Evolutionary conservation across 352 stramenopile genomes (phyloP), one percentile per base, ranked within the genome.

Genomic region (Vaucheria bursata): DNA sequence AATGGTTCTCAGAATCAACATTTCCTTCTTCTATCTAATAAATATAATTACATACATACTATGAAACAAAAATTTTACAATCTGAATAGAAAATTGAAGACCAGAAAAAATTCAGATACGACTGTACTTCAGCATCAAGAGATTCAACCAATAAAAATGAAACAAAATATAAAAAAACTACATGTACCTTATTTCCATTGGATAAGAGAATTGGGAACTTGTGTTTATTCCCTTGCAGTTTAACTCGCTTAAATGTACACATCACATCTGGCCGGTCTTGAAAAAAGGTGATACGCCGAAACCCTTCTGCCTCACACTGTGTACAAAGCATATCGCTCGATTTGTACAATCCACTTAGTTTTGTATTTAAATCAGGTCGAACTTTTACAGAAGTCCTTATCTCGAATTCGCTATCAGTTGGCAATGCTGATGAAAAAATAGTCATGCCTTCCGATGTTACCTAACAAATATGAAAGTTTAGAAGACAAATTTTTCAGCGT

Each of bases 261-360:
- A 94, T 93, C 38, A 93, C 90, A 79, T 95, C 91, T 4, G 91
- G 91, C 33, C 91, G 83, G 85, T 95, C 91, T 0, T 90, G 86
- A 72, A 90, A 91, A 77, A 89, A 94, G 0, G 88, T 93, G 76
- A 95, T 94, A 7, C 88, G 78, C 8, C 89, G 81, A 78, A 90
- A 91, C 34, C 87, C 88, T 80, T 90, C 86, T 39, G 88, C 89
- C 79, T 93, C 89, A 78, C 88, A 91, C 79, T 95, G 90, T 12
- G 89, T 93, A 79, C 88, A 94, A 67, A 91, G 93, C 85, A 85
- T 83, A 32, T 74, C 71, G 45, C 84, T 85, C 53, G 53, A 85
- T 77, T 91, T 90, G 86, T 95, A 95, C 25, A 95, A 65, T 29
- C 53, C 53, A 68, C 53, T 68, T 31, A 68, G 53, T 34, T 68